Percentiles rank a stretch among this genome's conserved stretches.
Evolutionary conservation across 2,329 filamentous ascomycete species (phyloP).

Genomic region (Claviceps pusilla): DNA sequence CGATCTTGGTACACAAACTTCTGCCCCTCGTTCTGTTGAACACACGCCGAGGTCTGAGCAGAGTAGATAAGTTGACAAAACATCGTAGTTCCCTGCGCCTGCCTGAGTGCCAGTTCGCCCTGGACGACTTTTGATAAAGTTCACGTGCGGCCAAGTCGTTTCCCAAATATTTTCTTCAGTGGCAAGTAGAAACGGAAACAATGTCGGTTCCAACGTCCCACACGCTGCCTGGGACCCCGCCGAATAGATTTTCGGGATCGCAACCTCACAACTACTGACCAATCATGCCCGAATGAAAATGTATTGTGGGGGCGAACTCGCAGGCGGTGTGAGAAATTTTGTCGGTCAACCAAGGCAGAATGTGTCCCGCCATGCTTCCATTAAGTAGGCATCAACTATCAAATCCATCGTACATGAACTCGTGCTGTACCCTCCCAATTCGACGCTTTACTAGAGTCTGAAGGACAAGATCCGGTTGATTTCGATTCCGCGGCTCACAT

Average conservation of each 20-base stretch:
- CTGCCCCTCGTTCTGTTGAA: neutral
- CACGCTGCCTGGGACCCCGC: neutral
- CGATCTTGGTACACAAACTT: neutral
- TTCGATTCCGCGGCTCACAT: neutral
- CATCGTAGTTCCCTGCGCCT: no score
- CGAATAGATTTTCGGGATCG: neutral
- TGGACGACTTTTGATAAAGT: neutral
- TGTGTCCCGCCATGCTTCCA: slow-evolving; percentile 10
- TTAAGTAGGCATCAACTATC: slow-evolving; percentile 7
- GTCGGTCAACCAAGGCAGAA: slow-evolving; percentile 22
- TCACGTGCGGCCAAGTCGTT: neutral
- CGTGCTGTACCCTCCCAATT: neutral
- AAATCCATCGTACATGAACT: slow-evolving; percentile 3
- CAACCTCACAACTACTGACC: neutral
- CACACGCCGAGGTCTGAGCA: neutral
- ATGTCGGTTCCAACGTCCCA: neutral
- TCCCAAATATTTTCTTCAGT: neutral
- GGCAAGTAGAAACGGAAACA: neutral
- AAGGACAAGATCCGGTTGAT: neutral
- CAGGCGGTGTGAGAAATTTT: slow-evolving; percentile 22
- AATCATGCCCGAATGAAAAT: neutral
- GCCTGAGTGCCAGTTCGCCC: neutral
- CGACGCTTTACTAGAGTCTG: neutral
- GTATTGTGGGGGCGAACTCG: slow-evolving; percentile 1
- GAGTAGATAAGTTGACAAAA: no score